These are phyloP conservation scores for Elaphomyces granulatus DNA, from an alignment of 495 filamentous ascomycete genomes.

Conservation along the genomic window DNA sequence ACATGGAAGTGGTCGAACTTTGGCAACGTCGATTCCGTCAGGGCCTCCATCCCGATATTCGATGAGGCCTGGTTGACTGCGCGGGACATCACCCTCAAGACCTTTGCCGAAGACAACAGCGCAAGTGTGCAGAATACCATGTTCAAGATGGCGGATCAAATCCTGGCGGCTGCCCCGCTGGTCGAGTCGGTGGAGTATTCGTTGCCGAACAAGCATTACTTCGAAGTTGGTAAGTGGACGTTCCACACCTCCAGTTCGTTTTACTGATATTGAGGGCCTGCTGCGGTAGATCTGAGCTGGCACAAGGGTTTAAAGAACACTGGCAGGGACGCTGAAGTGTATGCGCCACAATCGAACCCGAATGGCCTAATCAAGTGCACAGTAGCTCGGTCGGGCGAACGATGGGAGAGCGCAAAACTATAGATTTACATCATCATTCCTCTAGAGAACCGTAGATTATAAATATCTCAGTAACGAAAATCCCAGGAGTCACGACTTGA, in stretches of 20 bases:
- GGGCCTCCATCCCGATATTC: slow-evolving; percentile 48
- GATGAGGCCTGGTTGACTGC: slow-evolving; percentile 63
- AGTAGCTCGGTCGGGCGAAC: slow-evolving; percentile 43
- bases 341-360: slow-evolving; percentile 79
- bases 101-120: slow-evolving; percentile 82
- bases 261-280: slow-evolving; percentile 3
- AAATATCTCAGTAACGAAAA: too few relatives aligned
- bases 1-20: slow-evolving; percentile 75
- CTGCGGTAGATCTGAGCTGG: slow-evolving; percentile 68
- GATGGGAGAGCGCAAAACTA: neutral
- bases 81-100: slow-evolving; percentile 70
- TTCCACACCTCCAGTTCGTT: too few relatives aligned
- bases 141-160: slow-evolving; percentile 94
- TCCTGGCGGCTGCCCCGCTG: slow-evolving; percentile 58
- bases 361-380: slow-evolving; percentile 96
- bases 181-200: slow-evolving; percentile 65
- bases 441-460: too few relatives aligned
- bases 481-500: too few relatives aligned
- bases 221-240: slow-evolving; percentile 76
- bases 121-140: slow-evolving; percentile 93
- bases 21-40: slow-evolving; percentile 49
- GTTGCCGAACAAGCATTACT: slow-evolving; percentile 97
- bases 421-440: too few relatives aligned
- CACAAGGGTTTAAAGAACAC: slow-evolving; percentile 96
- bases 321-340: slow-evolving; percentile 91